Evolutionary conservation across 2,329 filamentous ascomycete species (phyloP), one percentile per base, ranked within the genome.

Genomic region (Mycocentrospora acerina): DNA sequence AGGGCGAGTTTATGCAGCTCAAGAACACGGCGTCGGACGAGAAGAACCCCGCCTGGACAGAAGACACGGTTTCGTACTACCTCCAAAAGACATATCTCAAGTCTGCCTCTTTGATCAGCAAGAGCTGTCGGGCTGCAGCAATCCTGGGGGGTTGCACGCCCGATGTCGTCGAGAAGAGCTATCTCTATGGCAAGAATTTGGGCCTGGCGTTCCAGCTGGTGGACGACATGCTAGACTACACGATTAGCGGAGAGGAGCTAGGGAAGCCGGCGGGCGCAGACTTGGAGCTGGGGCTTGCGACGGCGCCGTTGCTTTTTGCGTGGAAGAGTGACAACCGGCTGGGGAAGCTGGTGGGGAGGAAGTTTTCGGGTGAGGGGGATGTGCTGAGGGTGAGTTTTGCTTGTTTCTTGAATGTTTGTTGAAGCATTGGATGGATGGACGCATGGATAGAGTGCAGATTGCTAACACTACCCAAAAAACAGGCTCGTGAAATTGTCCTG

Each of bases 1-100:
- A 98, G 72, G 93, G 93, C 62, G 93, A 98, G 70, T 97, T 98
- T 74, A 98, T 98, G 93, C 93, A 98, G 74, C 76, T 98, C 57
- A 94, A 95, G 73, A 98, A 98, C 70, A 97, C 93, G 1, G 88
- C 87, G 30, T 78, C 81, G 51, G 91, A 96, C 64, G 91, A 97
- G 74, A 77, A 80, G 50, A 84, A 87, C 53, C 91, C 91, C 1
- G 73, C 78, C 8, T 97, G 87, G 80, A 93, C 86, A 2, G 88
- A 96, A 60, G 88, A 95, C 36, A 87, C 90, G 1, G 79, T 98
- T 46, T 80, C 82, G 17, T 97, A 98, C 71, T 98, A 98, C 66
- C 76, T 98, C 34, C 89, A 96, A 65, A 98, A 98, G 78, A 98
- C 93, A 18, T 98, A 98, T 63, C 79, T 98, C 54, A 98, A 98